Conservation (phyloP, 306 rosid genomes). For the Cicer arietinum region DNA sequence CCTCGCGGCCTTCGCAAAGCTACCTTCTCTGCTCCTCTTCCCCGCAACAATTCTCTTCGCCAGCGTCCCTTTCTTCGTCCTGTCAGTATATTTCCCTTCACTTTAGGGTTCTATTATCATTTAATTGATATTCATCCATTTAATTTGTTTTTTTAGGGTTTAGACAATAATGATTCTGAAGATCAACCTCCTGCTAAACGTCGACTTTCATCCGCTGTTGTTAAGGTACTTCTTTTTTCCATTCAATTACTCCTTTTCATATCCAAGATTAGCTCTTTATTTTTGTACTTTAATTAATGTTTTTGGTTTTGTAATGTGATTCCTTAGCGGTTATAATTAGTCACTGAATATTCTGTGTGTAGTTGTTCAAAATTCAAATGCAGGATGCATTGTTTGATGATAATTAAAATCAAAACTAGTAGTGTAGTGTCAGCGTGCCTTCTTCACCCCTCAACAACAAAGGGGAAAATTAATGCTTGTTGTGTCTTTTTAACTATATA, state of each 20-base stretch:
- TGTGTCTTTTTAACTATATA: slow-evolving; percentile 14
- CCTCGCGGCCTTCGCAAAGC: slow-evolving; percentile 94
- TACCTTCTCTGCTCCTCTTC: slow-evolving; percentile 56
- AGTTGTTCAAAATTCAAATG: slow-evolving; percentile 19
- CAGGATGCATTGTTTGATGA: slow-evolving; percentile 2
- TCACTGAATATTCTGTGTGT: background rate
- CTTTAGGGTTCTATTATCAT: slow-evolving; percentile 30
- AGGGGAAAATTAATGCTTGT: background rate
- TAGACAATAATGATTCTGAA: slow-evolving; percentile 65
- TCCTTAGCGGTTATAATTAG: slow-evolving; percentile 1
- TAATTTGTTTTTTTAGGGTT: slow-evolving; percentile 42
- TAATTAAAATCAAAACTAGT: background rate
- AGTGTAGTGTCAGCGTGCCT: background rate
- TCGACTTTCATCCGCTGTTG: slow-evolving; percentile 88
- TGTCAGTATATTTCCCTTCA: slow-evolving; percentile 40
- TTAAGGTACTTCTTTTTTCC: slow-evolving; percentile 58
- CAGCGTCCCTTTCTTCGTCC: slow-evolving; percentile 72
- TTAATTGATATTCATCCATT: background rate
- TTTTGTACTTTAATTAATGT: background rate
- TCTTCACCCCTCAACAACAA: background rate
- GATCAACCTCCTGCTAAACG: slow-evolving; percentile 84
- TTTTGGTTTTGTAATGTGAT: background rate
- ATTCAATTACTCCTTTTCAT: background rate
- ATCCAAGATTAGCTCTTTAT: background rate
- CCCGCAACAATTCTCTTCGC: slow-evolving; percentile 77